phyloP scores from a whole-genome alignment of 306 rosid species.

The Prunus salicina region DNA sequence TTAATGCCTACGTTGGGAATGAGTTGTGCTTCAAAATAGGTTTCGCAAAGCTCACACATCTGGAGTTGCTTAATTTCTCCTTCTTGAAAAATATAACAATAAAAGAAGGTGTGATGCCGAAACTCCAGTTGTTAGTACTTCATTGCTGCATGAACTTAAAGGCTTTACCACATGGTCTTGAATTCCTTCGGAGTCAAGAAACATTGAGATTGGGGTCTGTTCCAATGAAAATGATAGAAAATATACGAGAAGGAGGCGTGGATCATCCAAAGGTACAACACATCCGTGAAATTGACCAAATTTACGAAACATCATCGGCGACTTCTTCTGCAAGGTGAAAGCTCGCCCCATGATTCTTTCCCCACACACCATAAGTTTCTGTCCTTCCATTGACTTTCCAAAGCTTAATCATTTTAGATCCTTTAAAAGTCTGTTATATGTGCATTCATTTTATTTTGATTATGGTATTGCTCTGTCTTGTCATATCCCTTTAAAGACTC shows the following conservation, averaged over 20 bases:
- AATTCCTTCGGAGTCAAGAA: background rate
- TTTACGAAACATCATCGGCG: too few relatives aligned
- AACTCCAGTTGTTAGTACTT: background rate
- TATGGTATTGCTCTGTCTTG: too few relatives aligned
- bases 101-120: slow-evolving; percentile 4
- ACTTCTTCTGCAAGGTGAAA: too few relatives aligned
- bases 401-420: too few relatives aligned
- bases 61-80: background rate
- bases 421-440: too few relatives aligned
- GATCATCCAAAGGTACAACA: background rate
- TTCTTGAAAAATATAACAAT: background rate
- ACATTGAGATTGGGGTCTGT: background rate
- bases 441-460: too few relatives aligned
- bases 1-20: background rate
- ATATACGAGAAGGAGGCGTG: background rate
- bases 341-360: too few relatives aligned
- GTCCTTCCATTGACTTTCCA: too few relatives aligned
- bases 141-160: background rate
- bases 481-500: too few relatives aligned
- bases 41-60: background rate
- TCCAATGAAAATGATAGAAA: background rate
- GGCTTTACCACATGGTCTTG: slow-evolving; percentile 9
- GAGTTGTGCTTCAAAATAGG: background rate
- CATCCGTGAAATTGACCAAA: background rate
- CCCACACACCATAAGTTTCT: too few relatives aligned